Evolutionary conservation across 2,329 filamentous ascomycete species (phyloP).

Genomic region (Neofusicoccum parvum): DNA sequence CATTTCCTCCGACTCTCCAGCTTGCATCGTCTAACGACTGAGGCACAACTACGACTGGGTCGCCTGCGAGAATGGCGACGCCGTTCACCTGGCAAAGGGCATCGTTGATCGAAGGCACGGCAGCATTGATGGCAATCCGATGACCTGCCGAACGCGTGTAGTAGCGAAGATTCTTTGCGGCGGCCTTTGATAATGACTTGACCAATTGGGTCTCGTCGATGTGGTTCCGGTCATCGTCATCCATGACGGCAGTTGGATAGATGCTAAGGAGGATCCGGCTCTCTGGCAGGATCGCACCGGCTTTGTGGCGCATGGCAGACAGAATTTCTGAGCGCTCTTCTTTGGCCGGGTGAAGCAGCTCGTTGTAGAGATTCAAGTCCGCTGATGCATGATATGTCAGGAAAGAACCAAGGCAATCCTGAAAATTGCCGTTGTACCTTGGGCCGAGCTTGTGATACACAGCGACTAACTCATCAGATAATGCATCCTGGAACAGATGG

Average conservation of each 20-base stretch:
- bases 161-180: slow-evolving; percentile 68
- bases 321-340: slow-evolving; percentile 92
- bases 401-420: slow-evolving; percentile 93
- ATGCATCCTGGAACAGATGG: slow-evolving; percentile 81
- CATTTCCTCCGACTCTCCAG: slow-evolving; percentile 91
- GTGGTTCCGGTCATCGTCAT: slow-evolving; percentile 75
- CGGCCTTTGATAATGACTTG: slow-evolving; percentile 72
- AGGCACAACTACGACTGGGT: slow-evolving; percentile 78
- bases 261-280: slow-evolving; percentile 80
- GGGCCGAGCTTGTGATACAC: slow-evolving; percentile 90
- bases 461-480: slow-evolving; percentile 89
- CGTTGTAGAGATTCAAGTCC: slow-evolving; percentile 85
- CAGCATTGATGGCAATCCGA: slow-evolving; percentile 83
- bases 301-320: slow-evolving; percentile 82
- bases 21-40: slow-evolving; percentile 87
- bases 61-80: slow-evolving; percentile 78
- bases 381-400: slow-evolving; percentile 96
- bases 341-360: slow-evolving; percentile 84
- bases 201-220: slow-evolving; percentile 74
- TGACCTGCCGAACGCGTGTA: slow-evolving; percentile 74
- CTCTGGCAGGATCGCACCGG: slow-evolving; percentile 79
- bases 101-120: slow-evolving; percentile 84
- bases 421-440: slow-evolving; percentile 92
- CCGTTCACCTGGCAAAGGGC: slow-evolving; percentile 81
- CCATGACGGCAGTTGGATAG: slow-evolving; percentile 76